Conservation (phyloP, 768 basidiomycete genomes). For the Phallus indusiatus region DNA sequence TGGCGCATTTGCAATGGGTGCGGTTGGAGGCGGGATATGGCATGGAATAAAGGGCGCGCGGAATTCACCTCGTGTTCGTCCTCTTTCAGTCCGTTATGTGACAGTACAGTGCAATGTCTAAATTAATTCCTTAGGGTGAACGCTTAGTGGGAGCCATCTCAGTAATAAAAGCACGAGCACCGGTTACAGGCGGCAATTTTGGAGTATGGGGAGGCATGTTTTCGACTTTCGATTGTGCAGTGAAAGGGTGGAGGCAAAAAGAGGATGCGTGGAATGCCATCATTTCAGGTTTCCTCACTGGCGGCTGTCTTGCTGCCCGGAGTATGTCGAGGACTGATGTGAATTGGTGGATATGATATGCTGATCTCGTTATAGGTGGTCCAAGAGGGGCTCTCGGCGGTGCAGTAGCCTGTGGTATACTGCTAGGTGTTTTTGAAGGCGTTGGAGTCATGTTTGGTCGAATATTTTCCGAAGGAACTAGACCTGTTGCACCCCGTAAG, state of each 20-base stretch:
- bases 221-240: conserved; percentile 95
- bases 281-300: conserved; percentile 96
- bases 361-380: conserved; percentile 50
- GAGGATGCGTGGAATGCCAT: conserved; percentile 99
- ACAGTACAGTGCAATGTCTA: not conserved
- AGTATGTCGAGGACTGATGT: conserved; percentile 46
- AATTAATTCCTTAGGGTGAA: conserved; percentile 57
- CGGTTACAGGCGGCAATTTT: conserved; percentile 96
- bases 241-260: conserved; percentile 94
- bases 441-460: conserved; percentile 89
- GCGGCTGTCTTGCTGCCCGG: conserved; percentile 88
- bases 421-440: conserved; percentile 90
- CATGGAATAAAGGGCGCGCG: conserved; percentile 97
- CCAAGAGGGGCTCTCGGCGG: conserved; percentile 85
- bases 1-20: conserved; percentile 96
- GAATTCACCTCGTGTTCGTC: conserved; percentile 84
- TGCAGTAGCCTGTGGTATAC: conserved; percentile 93
- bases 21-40: conserved; percentile 96
- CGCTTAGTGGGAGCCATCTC: conserved; percentile 89
- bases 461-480: conserved; percentile 75
- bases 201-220: conserved; percentile 97
- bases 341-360: not conserved
- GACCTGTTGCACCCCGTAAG: conserved; percentile 73
- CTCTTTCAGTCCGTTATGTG: not conserved
- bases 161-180: conserved; percentile 95